Evolutionary conservation across 352 stramenopile species (phyloP), one percentile per base, ranked within the genome.

Genomic region (Phytopythium kandeliae): DNA sequence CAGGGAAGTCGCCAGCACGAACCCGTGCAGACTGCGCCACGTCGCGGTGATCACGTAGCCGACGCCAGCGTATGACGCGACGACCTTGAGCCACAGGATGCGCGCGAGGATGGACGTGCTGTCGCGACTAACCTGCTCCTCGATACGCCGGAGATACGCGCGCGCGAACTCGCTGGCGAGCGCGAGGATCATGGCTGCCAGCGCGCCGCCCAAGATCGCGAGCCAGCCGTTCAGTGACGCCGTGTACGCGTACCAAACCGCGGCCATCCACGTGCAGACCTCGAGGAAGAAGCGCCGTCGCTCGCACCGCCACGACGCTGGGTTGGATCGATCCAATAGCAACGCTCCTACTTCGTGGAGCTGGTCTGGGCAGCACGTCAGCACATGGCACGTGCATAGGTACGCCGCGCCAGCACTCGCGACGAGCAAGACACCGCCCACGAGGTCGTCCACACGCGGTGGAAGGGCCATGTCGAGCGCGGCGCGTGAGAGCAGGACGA

Each of bases 171-270:
- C 82, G 25, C 74, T 88, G 7, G 61, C 50, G 3, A 82, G 53
- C 0, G 78, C 78, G 25, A 90, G 45, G 9, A 44, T 60, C 44
- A 74, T 51, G 4, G 77, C 71, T 0, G 57, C 60, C 6, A 71
- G 24, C 9, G 72, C 72, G 35, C 79, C 79, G 11, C 53, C 63
- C 6, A 54, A 34, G 13, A 88, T 70, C 28, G 78, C 71, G 19
- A 89, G 43, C 55, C 62, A 65, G 2, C 53, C 56, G 30, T 63
- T 82, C 42, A 79, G 75, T 37, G 68, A 81, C 6, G 62, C 53
- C 41, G 58, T 82, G 62, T 89, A 92, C 48, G 82, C 78, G 45
- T 71, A 86, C 63, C 79, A 65, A 10, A 93, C 76, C 12, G 69
- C 72, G 16, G 71, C 74, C 49, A 89, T 77, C 79, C 79, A 93